A percentile compares a stretch with the other conserved stretches of the same genome.
Evolutionary conservation across 306 rosid genomes (phyloP).

Genomic region (Corylus americana): DNA sequence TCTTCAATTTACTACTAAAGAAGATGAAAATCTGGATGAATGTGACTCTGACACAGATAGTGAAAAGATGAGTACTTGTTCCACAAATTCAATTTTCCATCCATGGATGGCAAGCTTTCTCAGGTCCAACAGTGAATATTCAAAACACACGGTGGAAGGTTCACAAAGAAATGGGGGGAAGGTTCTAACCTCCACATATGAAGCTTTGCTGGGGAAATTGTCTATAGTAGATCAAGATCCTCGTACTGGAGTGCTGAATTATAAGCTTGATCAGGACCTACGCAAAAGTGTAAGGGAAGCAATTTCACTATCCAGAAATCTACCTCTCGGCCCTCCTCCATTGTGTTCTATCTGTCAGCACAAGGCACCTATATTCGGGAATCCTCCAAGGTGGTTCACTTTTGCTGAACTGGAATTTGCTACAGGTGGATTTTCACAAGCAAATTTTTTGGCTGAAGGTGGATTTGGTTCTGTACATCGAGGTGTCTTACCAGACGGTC

Average conservation of each 20-base stretch:
- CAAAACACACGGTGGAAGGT: constrained; percentile 39
- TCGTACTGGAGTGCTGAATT: constrained; percentile 41
- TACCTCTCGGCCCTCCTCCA: constrained; percentile 86
- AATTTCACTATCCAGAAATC: constrained; percentile 53
- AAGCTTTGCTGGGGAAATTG: constrained; percentile 57
- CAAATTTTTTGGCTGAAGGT: constrained; percentile 95
- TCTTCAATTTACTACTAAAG: constrained; percentile 40
- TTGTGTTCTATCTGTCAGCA: constrained; percentile 95
- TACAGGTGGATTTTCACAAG: constrained; percentile 78
- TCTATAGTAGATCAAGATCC: constrained; percentile 60
- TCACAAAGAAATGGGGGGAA: constrained; percentile 38
- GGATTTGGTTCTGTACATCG: constrained; percentile 96
- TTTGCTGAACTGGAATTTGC: constrained; percentile 81
- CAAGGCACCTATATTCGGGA: constrained; percentile 90
- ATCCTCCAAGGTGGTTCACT: constrained; percentile 94
- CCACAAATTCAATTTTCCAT: constrained; percentile 57
- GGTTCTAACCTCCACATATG: constrained; percentile 50
- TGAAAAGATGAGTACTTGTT: constrained; percentile 60
- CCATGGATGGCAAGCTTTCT: constrained; percentile 66
- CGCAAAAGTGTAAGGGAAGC: constrained; percentile 82
- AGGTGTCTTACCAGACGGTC: constrained; percentile 73
- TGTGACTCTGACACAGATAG: constrained; percentile 62
- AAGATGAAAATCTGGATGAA: constrained; percentile 45
- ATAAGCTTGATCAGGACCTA: constrained; percentile 59
- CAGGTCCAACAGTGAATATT: constrained; percentile 48